These are phyloP conservation scores for Fragosphaeria purpurea DNA, from an alignment of 2,329 filamentous ascomycete genomes.

Conservation along the genomic window DNA sequence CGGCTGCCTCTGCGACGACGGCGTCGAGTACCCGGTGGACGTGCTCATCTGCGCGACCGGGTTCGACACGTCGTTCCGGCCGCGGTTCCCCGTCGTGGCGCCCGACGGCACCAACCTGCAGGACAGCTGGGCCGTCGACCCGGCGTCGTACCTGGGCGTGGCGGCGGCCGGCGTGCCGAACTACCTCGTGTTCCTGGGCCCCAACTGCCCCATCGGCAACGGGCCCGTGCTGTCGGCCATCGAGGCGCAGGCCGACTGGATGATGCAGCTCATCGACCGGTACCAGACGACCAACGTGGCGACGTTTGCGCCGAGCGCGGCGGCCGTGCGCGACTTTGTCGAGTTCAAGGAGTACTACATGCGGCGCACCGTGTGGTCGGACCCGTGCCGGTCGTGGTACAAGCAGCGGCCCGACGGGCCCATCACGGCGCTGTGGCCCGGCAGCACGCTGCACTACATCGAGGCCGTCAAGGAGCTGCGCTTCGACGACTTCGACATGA, in stretches of 20 bases:
- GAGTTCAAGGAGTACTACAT: constrained; percentile 23
- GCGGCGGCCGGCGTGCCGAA: constrained; percentile 23
- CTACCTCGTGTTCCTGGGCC: constrained; percentile 18
- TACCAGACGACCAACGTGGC: constrained; percentile 39
- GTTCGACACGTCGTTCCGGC: constrained; percentile 22
- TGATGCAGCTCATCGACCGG: constrained; percentile 38
- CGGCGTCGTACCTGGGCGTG: constrained; percentile 14
- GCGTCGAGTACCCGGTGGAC: constrained; percentile 19
- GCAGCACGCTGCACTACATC: constrained; percentile 17
- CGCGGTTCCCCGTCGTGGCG: constrained; percentile 22
- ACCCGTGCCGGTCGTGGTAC: constrained; percentile 20
- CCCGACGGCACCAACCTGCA: constrained; percentile 11
- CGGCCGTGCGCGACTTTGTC: constrained; percentile 16
- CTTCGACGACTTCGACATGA: constrained; percentile 23
- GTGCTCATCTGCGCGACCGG: constrained; percentile 28
- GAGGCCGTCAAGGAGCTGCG: constrained; percentile 19
- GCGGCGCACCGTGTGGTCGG: constrained; percentile 21
- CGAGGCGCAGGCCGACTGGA: constrained; percentile 26
- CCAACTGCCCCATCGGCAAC: constrained; percentile 14
- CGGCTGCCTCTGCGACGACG: constrained; percentile 22
- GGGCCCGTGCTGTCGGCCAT: constrained; percentile 12
- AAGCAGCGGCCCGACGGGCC: constrained; percentile 17
- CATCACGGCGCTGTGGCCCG: constrained; percentile 17
- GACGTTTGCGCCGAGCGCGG: constrained; percentile 15
- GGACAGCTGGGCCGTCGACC: constrained; percentile 26